Percentiles rank a stretch among this genome's conserved stretches.
Conservation (phyloP, 495 filamentous ascomycete genomes). For the Xylaria palmicola region DNA sequence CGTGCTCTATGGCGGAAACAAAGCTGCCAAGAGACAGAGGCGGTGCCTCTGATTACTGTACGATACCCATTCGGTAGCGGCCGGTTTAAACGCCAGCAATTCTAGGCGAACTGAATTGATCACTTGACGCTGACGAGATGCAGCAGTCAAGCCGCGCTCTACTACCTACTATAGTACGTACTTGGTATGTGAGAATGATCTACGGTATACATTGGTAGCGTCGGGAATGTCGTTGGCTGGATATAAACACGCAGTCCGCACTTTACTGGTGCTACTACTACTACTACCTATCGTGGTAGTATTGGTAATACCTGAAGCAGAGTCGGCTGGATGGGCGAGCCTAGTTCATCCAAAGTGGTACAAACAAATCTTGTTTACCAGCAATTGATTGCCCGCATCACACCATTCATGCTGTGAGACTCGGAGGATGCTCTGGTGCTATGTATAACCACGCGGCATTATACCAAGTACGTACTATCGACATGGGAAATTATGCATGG, state of each 20-base stretch:
- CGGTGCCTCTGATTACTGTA: constrained; percentile 15
- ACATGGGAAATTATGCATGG: background rate
- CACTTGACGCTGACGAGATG: constrained; percentile 7
- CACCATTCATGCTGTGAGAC: background rate
- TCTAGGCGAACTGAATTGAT: background rate
- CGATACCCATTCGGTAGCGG: background rate
- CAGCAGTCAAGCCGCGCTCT: too few species aligned
- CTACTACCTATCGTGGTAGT: background rate
- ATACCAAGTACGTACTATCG: background rate
- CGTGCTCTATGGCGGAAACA: background rate
- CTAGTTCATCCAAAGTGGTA: background rate
- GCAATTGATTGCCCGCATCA: background rate
- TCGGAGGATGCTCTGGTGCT: background rate
- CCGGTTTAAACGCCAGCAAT: background rate
- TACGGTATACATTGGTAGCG: background rate
- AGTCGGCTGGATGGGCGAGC: too few species aligned
- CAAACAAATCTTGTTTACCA: background rate
- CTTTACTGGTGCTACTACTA: background rate
- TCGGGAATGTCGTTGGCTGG: background rate
- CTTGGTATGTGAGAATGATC: too few species aligned
- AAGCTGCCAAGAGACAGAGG: background rate
- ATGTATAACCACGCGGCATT: constrained; percentile 5
- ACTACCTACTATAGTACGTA: too few species aligned
- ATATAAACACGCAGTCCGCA: background rate
- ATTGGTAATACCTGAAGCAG: background rate